phyloP scores from a whole-genome alignment of 139 green algal genomes.

The Chlorella sp. region DNA sequence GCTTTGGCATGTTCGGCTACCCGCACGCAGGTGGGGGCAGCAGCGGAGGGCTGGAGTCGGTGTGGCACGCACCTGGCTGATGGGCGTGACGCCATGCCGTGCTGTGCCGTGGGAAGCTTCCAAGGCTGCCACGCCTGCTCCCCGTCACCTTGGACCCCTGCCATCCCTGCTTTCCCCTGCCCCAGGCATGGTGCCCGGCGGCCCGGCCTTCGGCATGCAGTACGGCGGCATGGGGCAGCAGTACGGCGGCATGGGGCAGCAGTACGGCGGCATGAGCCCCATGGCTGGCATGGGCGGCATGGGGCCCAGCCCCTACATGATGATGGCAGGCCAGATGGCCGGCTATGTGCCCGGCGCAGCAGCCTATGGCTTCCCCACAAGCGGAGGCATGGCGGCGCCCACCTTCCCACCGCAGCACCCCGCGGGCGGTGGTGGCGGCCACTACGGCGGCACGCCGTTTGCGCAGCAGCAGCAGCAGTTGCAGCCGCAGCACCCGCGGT shows the following conservation, averaged over 20 bases:
- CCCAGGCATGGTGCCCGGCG: conserved; percentile 20
- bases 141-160: neutral
- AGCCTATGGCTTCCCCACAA: neutral
- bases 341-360: neutral
- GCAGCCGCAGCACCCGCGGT: conserved; percentile 16
- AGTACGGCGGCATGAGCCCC: neutral
- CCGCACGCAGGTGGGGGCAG: neutral
- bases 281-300: conserved; percentile 19
- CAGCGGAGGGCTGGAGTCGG: too few relatives aligned
- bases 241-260: neutral
- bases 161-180: neutral
- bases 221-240: neutral
- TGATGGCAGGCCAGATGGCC: conserved; percentile 18
- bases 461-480: conserved; percentile 10
- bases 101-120: neutral
- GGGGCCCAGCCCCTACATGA: conserved; percentile 10
- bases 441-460: neutral
- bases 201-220: neutral
- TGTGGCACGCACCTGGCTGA: neutral
- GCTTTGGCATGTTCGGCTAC: conserved; percentile 25
- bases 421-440: neutral
- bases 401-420: neutral
- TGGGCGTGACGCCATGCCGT: neutral
- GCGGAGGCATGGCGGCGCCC: neutral
- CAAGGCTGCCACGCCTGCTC: neutral